phyloP scores from a whole-genome alignment of 306 rosid species.

The Inga leiocalycina region DNA sequence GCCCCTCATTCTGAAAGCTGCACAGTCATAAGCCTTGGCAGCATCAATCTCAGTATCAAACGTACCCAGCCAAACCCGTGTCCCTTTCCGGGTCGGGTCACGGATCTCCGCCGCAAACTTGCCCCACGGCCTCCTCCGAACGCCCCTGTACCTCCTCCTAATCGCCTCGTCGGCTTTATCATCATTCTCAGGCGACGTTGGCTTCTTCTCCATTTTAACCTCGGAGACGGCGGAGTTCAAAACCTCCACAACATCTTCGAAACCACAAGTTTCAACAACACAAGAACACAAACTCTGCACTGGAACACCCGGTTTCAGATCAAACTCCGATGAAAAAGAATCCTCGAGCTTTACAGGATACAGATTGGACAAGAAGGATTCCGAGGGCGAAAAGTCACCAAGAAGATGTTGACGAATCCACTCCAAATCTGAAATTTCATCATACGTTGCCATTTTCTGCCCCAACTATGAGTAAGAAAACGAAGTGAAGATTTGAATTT shows the following conservation, averaged over 20 bases:
- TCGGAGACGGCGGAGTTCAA: neutral
- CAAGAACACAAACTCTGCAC: slow-evolving; percentile 11
- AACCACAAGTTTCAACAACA: slow-evolving; percentile 22
- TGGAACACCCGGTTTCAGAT: slow-evolving; percentile 39
- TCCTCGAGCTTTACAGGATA: slow-evolving; percentile 57
- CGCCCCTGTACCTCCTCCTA: slow-evolving; percentile 65
- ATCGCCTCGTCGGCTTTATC: too few species aligned
- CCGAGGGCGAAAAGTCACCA: slow-evolving; percentile 45
- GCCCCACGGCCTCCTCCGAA: slow-evolving; percentile 89
- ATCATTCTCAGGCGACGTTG: neutral
- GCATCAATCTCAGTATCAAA: slow-evolving; percentile 76
- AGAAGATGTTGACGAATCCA: slow-evolving; percentile 64
- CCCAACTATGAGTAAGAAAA: neutral
- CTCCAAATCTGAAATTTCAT: slow-evolving; percentile 59
- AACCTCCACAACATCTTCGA: slow-evolving; percentile 17
- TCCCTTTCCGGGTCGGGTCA: slow-evolving; percentile 68
- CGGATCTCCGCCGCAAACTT: slow-evolving; percentile 90
- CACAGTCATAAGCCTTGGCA: slow-evolving; percentile 84
- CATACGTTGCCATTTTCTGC: slow-evolving; percentile 18
- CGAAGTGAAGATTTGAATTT: neutral
- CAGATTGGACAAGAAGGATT: slow-evolving; percentile 43
- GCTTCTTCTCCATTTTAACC: neutral
- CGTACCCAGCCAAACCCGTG: slow-evolving; percentile 88
- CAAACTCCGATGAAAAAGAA: slow-evolving; percentile 46
- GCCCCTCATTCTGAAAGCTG: slow-evolving; percentile 88